These are phyloP conservation scores for Alternaria gansuensis DNA, from an alignment of 2,329 filamentous ascomycete genomes.

Conservation along the genomic window DNA sequence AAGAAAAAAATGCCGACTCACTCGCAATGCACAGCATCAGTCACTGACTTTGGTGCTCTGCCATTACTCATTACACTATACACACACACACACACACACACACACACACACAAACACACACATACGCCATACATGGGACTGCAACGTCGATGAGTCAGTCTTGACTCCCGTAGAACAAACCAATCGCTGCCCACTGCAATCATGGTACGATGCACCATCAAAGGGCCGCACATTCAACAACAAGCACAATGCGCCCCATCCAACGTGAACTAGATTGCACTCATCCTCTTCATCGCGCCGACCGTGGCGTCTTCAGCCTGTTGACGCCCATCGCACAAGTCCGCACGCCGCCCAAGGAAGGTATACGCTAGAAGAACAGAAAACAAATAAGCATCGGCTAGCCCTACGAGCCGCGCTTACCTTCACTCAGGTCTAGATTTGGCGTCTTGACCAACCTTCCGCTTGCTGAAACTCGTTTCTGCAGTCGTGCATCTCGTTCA, in stretches of 20 bases:
- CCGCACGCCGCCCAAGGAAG: conserved; percentile 46
- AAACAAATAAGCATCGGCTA: conserved; percentile 41
- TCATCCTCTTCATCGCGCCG: conserved; percentile 12
- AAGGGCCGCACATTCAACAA: conserved; percentile 6
- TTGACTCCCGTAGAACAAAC: background rate
- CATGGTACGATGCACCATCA: conserved; percentile 4
- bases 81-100: conserved; percentile 1
- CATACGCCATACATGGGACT: background rate
- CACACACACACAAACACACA: conserved; percentile 3
- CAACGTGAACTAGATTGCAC: conserved; percentile 11
- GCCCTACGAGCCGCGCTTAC: conserved; percentile 48
- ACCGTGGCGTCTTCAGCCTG: conserved; percentile 32
- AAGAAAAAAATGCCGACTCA: background rate
- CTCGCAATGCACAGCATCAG: background rate
- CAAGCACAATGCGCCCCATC: conserved; percentile 9
- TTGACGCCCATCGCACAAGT: conserved; percentile 44
- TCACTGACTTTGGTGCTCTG: conserved; percentile 3
- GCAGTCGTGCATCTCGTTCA: conserved; percentile 49
- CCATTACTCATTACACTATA: conserved; percentile 29
- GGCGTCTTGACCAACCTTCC: conserved; percentile 53
- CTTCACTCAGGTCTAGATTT: conserved; percentile 42
- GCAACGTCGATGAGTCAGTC: background rate
- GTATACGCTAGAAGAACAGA: conserved; percentile 46
- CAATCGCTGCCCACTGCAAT: background rate
- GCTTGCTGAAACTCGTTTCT: conserved; percentile 53